Evolutionary conservation across 1,284 basidiomycete genomes (phyloP).

Genomic region (Trichosporon ovoides): DNA sequence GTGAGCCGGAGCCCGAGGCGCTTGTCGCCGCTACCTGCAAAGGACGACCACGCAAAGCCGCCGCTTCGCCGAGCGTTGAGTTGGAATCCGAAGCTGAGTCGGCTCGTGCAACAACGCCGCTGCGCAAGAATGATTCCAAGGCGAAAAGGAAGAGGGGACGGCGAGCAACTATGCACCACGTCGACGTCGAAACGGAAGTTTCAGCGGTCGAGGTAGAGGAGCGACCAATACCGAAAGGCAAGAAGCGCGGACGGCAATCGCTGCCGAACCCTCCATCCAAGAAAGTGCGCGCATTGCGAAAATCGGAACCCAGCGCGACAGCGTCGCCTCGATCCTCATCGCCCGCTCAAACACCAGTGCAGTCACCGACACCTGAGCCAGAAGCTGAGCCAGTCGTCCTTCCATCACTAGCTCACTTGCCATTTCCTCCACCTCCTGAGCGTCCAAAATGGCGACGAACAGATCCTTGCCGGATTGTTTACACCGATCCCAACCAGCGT

Average conservation of each 20-base stretch:
- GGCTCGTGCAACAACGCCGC: background rate
- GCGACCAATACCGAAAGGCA: conserved; percentile 21
- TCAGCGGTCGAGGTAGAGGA: conserved; percentile 8
- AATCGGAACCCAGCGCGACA: conserved; percentile 3
- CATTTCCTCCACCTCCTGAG: conserved; percentile 35
- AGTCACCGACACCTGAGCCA: conserved; percentile 37
- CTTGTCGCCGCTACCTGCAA: background rate
- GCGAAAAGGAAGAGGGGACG: conserved; percentile 20
- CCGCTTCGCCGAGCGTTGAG: conserved; percentile 11
- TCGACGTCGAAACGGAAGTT: background rate
- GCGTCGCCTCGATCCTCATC: conserved; percentile 18
- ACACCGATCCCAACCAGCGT: conserved; percentile 64
- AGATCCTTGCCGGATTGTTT: conserved; percentile 56
- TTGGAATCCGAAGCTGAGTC: background rate
- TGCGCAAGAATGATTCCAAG: conserved; percentile 8
- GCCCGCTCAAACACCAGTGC: conserved; percentile 21
- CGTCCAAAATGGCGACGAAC: conserved; percentile 57
- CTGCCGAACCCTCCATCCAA: conserved; percentile 28
- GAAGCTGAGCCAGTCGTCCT: conserved; percentile 20
- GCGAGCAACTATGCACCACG: conserved; percentile 21
- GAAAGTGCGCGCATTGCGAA: conserved; percentile 15
- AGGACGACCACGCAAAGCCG: conserved; percentile 6
- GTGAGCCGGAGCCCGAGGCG: background rate
- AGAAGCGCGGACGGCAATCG: conserved; percentile 28
- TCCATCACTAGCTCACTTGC: conserved; percentile 36